A percentile compares a stretch with the other conserved stretches of the same genome.
phyloP scores from a whole-genome alignment of 2,329 filamentous ascomycete genomes.

The Paraphaeosphaeria minitans region DNA sequence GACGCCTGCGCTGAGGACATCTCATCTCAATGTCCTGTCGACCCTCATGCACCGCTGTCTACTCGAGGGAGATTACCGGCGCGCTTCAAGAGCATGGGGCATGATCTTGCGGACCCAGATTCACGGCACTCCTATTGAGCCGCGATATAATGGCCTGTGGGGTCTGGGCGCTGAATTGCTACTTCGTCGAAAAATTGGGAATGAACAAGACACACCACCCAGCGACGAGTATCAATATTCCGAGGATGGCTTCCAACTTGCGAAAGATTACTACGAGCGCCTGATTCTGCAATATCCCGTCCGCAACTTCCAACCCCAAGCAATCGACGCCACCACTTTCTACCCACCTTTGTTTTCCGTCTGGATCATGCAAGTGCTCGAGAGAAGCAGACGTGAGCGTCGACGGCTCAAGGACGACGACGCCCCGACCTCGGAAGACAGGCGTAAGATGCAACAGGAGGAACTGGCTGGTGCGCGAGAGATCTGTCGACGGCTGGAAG shows the following conservation, averaged over 20 bases:
- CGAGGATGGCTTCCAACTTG: constrained; percentile 59
- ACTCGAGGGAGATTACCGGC: constrained; percentile 69
- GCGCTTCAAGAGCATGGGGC: constrained; percentile 76
- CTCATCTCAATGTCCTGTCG: constrained; percentile 70
- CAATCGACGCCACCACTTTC: constrained; percentile 73
- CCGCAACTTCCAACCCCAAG: constrained; percentile 68
- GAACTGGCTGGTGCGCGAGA: constrained; percentile 65
- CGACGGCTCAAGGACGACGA: constrained; percentile 19
- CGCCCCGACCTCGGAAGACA: constrained; percentile 16
- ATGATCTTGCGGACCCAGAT: constrained; percentile 70
- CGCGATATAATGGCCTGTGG: constrained; percentile 75
- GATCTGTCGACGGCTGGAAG: constrained; percentile 72
- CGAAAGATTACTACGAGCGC: constrained; percentile 74
- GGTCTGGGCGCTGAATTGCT: constrained; percentile 83
- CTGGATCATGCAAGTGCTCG: constrained; percentile 77
- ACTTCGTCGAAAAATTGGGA: constrained; percentile 58
- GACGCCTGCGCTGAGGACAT: constrained; percentile 47
- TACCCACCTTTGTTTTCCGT: constrained; percentile 80
- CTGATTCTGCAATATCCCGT: constrained; percentile 72
- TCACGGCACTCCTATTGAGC: constrained; percentile 64
- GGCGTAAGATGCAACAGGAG: constrained; percentile 50
- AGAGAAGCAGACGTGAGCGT: constrained; percentile 58
- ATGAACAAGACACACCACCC: constrained; percentile 6
- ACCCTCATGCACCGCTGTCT: constrained; percentile 75
- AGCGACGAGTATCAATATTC: constrained; percentile 28